phyloP scores from a whole-genome alignment of 306 rosid species.

The Leucaena leucocephala region DNA sequence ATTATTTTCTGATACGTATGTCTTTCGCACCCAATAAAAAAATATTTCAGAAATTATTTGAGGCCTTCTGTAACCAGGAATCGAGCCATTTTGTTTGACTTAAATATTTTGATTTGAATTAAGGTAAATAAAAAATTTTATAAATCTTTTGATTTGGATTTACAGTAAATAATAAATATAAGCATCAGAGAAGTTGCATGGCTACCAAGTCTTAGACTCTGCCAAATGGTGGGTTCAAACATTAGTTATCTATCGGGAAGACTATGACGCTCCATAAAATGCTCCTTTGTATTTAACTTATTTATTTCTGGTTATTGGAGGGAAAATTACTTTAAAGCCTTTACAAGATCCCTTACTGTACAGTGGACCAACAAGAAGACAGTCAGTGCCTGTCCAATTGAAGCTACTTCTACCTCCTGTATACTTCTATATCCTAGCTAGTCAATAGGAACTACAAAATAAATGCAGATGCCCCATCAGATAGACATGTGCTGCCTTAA shows the following conservation, averaged over 20 bases:
- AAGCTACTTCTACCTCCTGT: not conserved
- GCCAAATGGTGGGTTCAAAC: not conserved
- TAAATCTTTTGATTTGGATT: not conserved
- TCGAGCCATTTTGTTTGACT: not conserved
- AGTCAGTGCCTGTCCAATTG: conserved; percentile 16
- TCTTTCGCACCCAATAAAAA: conserved; percentile 16
- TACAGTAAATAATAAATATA: not conserved
- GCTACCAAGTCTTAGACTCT: not conserved
- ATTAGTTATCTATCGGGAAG: not conserved
- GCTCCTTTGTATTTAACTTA: conserved; percentile 12
- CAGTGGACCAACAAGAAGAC: not conserved
- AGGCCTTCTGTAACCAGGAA: conserved; percentile 15
- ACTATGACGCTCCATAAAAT: not conserved
- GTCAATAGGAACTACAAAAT: conserved; percentile 12
- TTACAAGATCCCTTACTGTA: not conserved
- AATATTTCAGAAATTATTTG: conserved; percentile 19
- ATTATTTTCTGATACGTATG: conserved; percentile 1
- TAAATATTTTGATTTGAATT: not conserved
- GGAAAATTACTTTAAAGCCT: conserved; percentile 18
- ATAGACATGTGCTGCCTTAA: conserved; percentile 18
- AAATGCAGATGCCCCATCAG: conserved; percentile 25
- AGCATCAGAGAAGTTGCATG: not conserved
- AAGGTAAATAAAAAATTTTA: too few relatives aligned
- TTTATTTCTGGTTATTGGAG: conserved; percentile 19
- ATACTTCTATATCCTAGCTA: not conserved